Base-by-base conservation (phyloP, 192 early-diverging fungal genomes). In the Kappamyces sp. region DNA sequence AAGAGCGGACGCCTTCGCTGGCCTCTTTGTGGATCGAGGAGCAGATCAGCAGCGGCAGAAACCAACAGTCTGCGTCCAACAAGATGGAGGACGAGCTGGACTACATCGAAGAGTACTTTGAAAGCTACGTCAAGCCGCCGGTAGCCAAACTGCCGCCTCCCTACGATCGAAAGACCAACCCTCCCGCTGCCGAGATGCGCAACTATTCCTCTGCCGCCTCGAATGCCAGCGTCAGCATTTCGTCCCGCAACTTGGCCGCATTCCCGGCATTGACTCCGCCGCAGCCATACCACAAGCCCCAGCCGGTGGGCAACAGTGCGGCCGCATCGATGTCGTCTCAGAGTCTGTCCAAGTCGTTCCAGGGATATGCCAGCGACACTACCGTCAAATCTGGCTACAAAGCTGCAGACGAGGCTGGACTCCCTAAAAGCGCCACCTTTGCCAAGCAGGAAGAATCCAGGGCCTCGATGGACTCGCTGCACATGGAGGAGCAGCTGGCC, bases 101-200 rank as follows among this genome's bases (percentile, higher is more conserved):
- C 14, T 53, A 53, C 41, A 53, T 53, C 4, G 51, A 53, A 22
- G 5, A 39, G 41, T 53, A 53, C 14, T 53, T 53, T 31, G 30
- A 32, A 53, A 14, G 8, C 29, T 53, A 53, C 14, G 41, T 32
- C 11, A 53, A 53, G 41, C 51, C 11, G 5, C 51, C 36, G 22
- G 22, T 22, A 22, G 22, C 22, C 22, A 22, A 22, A 22, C 22
- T 22, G 22, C 22, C 22, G 22, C 22, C 22, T 22, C 22, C 22
- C 22, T 22, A 22, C 22, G 22, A 22, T 22, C 22, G 22, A 22
- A 22, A 22, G 22, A 22, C 22, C 22, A 22, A 22, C 22, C 22
- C 22, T 22, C 22, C 22, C 22, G 22, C 22, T 22, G 22, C 22
- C 22, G 22, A 22, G 22, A 22, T 22, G 22, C 22, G 22, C 22